Conservation (phyloP, 345 rosid species). For the Pistacia atlantica region DNA sequence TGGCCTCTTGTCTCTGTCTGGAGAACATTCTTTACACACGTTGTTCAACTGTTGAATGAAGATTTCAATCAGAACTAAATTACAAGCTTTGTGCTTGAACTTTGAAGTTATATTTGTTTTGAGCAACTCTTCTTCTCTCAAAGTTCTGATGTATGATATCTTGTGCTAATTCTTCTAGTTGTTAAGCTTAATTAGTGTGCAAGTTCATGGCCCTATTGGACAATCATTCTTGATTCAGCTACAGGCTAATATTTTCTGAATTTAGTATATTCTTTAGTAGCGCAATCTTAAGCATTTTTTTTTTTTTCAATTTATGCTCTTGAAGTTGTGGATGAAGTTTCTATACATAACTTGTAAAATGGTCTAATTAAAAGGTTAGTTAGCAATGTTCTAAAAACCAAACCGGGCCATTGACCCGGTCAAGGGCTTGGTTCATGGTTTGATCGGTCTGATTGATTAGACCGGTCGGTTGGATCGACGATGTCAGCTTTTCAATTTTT, state of each 20-base stretch:
- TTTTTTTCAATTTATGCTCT: background rate
- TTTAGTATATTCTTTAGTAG: background rate
- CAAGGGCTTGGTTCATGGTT: no score
- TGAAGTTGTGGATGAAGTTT: background rate
- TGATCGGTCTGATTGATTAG: no score
- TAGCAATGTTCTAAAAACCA: no score
- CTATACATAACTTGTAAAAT: background rate
- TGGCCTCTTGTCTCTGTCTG: slow-evolving; percentile 32
- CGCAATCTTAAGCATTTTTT: background rate
- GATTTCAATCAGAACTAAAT: background rate
- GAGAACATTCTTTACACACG: slow-evolving; percentile 24
- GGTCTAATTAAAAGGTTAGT: background rate
- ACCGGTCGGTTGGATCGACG: no score
- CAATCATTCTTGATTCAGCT: background rate
- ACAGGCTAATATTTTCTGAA: background rate
- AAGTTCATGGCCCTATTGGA: background rate
- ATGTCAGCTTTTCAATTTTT: no score
- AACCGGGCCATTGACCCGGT: no score
- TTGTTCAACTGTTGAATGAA: slow-evolving; percentile 2
- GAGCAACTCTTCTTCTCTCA: background rate
- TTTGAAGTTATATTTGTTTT: no score
- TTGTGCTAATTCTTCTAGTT: background rate
- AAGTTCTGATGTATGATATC: background rate
- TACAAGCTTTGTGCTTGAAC: slow-evolving; percentile 1
- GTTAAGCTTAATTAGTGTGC: slow-evolving; percentile 4